Evolutionary conservation across 257 asterid genomes (phyloP).

Genomic region (Avicennia marina): DNA sequence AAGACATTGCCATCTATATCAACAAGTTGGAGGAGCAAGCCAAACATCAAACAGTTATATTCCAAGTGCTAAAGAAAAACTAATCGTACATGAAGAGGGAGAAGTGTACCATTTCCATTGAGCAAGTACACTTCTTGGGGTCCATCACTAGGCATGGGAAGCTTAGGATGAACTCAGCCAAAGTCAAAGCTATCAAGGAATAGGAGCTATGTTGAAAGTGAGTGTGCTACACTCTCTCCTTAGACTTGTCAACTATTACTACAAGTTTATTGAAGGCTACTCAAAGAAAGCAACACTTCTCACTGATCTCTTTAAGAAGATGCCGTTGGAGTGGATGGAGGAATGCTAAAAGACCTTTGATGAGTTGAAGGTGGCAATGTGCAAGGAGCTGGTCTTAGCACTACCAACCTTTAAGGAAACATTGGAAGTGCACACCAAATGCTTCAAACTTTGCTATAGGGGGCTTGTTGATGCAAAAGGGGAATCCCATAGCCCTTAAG

Average conservation of each 20-base stretch:
- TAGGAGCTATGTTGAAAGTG: too few relatives aligned
- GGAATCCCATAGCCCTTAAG: background rate
- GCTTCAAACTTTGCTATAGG: constrained; percentile 10
- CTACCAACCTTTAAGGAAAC: background rate
- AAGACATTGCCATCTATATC: background rate
- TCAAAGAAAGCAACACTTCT: too few relatives aligned
- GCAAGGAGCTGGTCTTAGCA: background rate
- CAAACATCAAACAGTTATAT: background rate
- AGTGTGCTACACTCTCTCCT: too few relatives aligned
- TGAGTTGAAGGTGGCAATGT: background rate
- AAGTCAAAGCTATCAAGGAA: too few relatives aligned
- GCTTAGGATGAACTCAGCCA: too few relatives aligned
- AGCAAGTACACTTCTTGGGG: too few relatives aligned
- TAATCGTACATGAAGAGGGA: background rate
- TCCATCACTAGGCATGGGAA: too few relatives aligned
- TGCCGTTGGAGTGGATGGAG: background rate
- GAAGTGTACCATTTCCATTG: background rate
- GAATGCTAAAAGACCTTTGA: background rate
- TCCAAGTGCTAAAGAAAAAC: background rate
- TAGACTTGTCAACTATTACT: too few relatives aligned
- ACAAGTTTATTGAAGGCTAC: too few relatives aligned
- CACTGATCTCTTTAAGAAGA: too few relatives aligned
- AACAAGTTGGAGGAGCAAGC: background rate
- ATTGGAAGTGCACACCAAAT: background rate
- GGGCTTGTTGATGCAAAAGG: background rate